Percentiles rank a stretch among this genome's conserved stretches.
Conservation (phyloP, 2,329 filamentous ascomycete species). For the Xylaria sp. region DNA sequence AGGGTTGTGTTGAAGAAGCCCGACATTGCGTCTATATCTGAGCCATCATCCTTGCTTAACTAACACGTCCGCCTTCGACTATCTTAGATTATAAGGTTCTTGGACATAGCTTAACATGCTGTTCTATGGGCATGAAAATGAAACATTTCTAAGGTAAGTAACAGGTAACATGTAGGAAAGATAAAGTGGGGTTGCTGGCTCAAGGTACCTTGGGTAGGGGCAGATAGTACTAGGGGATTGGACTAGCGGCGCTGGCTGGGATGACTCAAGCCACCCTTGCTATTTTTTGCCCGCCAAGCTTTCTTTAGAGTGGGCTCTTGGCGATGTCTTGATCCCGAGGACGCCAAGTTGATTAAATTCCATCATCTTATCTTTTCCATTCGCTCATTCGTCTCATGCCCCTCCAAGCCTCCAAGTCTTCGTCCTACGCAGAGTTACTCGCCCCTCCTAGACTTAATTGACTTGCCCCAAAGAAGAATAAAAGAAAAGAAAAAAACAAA, state of each 20-base stretch:
- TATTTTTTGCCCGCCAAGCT: conserved; percentile 1
- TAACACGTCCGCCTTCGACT: too few relatives aligned
- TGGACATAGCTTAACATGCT: too few relatives aligned
- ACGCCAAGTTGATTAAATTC: conserved; percentile 33
- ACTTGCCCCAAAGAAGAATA: neutral
- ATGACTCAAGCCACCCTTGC: conserved; percentile 11
- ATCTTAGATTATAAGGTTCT: too few relatives aligned
- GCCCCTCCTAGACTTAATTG: neutral
- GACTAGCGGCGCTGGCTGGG: neutral
- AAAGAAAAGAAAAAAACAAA: neutral
- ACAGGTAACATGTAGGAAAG: too few relatives aligned
- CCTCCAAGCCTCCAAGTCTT: conserved; percentile 24
- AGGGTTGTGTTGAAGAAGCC: too few relatives aligned
- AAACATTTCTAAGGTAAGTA: too few relatives aligned
- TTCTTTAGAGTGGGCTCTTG: neutral
- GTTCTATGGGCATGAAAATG: too few relatives aligned
- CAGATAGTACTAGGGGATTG: too few relatives aligned
- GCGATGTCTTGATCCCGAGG: conserved; percentile 13
- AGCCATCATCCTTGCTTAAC: too few relatives aligned
- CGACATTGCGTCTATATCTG: too few relatives aligned
- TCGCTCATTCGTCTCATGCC: conserved; percentile 22
- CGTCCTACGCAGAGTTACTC: neutral
- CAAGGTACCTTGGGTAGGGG: too few relatives aligned
- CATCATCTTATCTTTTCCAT: conserved; percentile 33
- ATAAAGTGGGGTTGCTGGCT: too few relatives aligned